Evolutionary conservation across 1,139 yeast species (phyloP), one percentile per base, ranked within the genome.

Genomic region (Meyerozyma smithsonii): DNA sequence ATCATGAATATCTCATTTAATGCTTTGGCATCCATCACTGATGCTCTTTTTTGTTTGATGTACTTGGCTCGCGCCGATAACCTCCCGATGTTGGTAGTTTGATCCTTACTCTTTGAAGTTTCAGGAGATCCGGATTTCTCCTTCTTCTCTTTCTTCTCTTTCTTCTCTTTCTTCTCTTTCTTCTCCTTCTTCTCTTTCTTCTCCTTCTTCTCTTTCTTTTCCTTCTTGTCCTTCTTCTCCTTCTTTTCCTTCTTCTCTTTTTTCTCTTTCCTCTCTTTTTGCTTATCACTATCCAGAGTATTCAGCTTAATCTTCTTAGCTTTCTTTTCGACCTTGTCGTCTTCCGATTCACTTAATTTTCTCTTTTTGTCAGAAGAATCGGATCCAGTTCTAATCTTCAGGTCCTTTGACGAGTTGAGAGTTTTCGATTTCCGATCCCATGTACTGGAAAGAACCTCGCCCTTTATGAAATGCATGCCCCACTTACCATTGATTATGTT

Each of bases 1-100:
- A 87, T 79, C 97, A 90, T 90, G 58, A 90, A 85, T 43, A 90
- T 90, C 61, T 90, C 97, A 52, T 87, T 88, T 46, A 90, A 74
- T 18, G 96, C 89, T 57, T 87, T 82, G 11, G 84, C 74, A 58
- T 90, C 97, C 81, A 84, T 78, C 0, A 90, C 89, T 1, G 97
- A 89, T 6, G 95, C 95, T 52, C 92, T 74, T 58, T 90, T 90
- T 56, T 88, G 95, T 47, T 75, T 82, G 42, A 90, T 89, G 82
- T 88, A 89, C 57, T 79, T 81, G 14, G 95, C 82, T 55, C 97
- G 75, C 2, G 84, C 85, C 0, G 95, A 84, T 38, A 84, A 65
- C 55, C 95, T 74, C 8, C 30, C 30, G 11, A 12, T 14, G 30
- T 14, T 26, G 12, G 30, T n/a, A 26, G 12, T 40, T 23, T 43